Conservation (phyloP, 2,329 filamentous ascomycete species). For the Periconia sp. region DNA sequence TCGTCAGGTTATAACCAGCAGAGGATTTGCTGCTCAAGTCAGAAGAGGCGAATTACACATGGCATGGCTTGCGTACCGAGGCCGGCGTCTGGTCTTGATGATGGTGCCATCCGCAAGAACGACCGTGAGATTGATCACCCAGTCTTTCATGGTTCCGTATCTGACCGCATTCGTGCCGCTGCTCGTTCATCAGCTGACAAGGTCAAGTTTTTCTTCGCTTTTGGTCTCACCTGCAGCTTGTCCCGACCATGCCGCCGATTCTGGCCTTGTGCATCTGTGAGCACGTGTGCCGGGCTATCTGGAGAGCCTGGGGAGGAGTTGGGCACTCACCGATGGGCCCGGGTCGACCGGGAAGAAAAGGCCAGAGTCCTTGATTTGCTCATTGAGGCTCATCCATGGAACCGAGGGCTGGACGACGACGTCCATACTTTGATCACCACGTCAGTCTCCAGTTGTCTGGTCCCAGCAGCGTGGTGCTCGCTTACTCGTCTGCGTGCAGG, state of each 20-base stretch:
- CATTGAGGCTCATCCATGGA: constrained; percentile 90
- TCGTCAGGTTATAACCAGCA: constrained; percentile 83
- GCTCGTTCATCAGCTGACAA: constrained; percentile 39
- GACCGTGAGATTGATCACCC: constrained; percentile 83
- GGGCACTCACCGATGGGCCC: constrained; percentile 60
- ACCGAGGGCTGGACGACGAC: constrained; percentile 90
- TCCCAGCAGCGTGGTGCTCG: constrained; percentile 4
- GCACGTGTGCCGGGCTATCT: constrained; percentile 4
- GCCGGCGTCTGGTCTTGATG: constrained; percentile 79
- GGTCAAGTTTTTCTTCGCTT: not conserved
- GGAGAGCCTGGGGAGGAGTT: too few species aligned
- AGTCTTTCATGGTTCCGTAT: constrained; percentile 88
- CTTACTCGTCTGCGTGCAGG: constrained; percentile 76
- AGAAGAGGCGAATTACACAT: constrained; percentile 8
- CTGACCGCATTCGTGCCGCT: constrained; percentile 80
- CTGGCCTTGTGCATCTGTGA: constrained; percentile 59
- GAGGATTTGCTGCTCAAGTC: constrained; percentile 66
- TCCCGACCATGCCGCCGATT: constrained; percentile 84
- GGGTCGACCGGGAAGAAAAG: constrained; percentile 94
- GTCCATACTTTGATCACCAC: constrained; percentile 67
- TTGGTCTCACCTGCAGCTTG: constrained; percentile 64
- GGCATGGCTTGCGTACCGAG: constrained; percentile 52
- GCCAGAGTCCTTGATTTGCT: constrained; percentile 72
- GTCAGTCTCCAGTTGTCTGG: constrained; percentile 20
- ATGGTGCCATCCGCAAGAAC: constrained; percentile 79